These are phyloP conservation scores for Aspergillaceae sp. DNA, from an alignment of 2,329 filamentous ascomycete species.

Conservation along the genomic window DNA sequence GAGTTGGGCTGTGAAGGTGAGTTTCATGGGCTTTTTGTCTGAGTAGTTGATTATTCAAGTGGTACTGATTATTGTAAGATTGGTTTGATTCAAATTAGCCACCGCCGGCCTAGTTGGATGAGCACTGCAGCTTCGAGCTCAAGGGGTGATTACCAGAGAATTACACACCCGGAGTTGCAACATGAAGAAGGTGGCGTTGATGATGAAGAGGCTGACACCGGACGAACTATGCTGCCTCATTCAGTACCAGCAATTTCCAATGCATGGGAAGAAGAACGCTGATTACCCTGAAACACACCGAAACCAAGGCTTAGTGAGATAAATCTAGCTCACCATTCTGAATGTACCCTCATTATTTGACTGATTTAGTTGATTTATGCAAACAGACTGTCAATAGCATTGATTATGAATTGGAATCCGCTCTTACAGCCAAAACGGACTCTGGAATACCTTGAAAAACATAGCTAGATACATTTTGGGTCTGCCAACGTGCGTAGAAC, in stretches of 20 bases:
- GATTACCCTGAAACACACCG: background rate
- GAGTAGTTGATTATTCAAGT: too few relatives aligned
- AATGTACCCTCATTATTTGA: too few relatives aligned
- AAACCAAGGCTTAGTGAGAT: too few relatives aligned
- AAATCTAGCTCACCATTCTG: too few relatives aligned
- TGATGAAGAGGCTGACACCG: background rate
- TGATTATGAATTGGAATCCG: too few relatives aligned
- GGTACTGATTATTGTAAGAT: constrained; percentile 1
- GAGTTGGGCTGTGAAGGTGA: constrained; percentile 15
- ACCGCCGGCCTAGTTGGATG: constrained; percentile 7
- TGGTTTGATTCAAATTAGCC: background rate
- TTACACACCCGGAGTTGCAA: constrained; percentile 4
- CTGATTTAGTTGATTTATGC: too few relatives aligned
- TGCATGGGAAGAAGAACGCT: background rate
- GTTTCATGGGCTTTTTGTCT: background rate
- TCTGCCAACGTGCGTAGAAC: too few relatives aligned
- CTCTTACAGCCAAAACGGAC: too few relatives aligned
- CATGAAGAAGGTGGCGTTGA: constrained; percentile 1
- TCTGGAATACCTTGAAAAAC: too few relatives aligned
- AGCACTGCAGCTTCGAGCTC: background rate
- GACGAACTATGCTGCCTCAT: background rate
- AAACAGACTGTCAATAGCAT: too few relatives aligned
- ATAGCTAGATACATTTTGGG: too few relatives aligned
- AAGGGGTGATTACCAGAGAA: constrained; percentile 4
- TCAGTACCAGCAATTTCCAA: background rate